Evolutionary conservation across 2,329 filamentous ascomycete genomes (phyloP).

Genomic region (Colletotrichum sp.): DNA sequence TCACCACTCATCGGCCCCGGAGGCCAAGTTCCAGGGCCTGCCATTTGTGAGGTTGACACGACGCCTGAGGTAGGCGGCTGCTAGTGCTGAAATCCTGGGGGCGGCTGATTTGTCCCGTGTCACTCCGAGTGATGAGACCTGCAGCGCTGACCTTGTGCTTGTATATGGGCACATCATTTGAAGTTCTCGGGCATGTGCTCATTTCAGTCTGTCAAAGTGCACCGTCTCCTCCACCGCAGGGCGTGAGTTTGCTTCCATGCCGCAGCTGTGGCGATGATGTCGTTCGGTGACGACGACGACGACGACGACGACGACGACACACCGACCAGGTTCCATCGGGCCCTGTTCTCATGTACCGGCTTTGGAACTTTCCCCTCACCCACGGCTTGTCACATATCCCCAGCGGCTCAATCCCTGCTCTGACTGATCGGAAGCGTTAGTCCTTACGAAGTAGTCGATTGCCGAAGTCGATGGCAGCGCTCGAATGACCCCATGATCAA

Average conservation of each 20-base stretch:
- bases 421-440: background rate
- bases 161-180: background rate
- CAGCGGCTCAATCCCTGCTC: background rate
- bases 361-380: background rate
- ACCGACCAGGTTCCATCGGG: background rate
- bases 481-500: background rate
- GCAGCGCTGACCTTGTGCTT: background rate
- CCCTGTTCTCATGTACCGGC: background rate
- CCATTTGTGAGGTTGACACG: background rate
- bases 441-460: background rate
- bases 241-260: background rate
- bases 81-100: background rate
- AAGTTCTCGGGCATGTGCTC: background rate
- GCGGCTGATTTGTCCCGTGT: background rate
- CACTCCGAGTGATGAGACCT: background rate
- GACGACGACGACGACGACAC: background rate
- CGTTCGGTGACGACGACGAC: background rate
- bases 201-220: background rate
- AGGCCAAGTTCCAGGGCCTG: background rate
- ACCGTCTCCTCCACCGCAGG: background rate
- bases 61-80: background rate
- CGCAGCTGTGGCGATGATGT: background rate
- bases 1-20: background rate
- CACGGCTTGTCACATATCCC: background rate
- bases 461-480: background rate